Evolutionary conservation across 805 yeast genomes (phyloP), one percentile per base, ranked within the genome.

Genomic region (Lipomyces orientalis): DNA sequence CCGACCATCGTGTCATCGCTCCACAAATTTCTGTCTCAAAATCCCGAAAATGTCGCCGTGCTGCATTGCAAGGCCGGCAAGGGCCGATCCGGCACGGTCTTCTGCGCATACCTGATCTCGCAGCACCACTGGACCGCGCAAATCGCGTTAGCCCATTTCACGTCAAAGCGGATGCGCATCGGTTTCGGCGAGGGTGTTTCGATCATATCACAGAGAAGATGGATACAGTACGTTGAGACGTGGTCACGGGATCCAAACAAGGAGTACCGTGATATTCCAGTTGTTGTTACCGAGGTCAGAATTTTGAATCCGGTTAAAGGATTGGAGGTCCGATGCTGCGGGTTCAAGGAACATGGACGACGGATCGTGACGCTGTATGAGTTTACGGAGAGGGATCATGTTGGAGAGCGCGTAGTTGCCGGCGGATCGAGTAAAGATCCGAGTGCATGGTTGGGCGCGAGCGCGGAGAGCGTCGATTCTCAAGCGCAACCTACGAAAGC

Each of bases 21-120:
- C 7, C 77, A 81, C 54, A 70, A 68, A 0, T 88, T 78, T 69
- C 73, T 90, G 33, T 57, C 69, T 0, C 54, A 55, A 16, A 71
- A 76, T 25, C 72, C 78, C 0, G 66, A 77, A 0, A 82, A 84
- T 64, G 87, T 89, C 1, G 93, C 90, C 0, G 82, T 90, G 0
- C 77, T 94, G 7, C 98, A 94, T 76, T 94, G 98, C 76, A 88
- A 90, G 74, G 90, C 91, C 71, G 98, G 98, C 0, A 93, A 92
- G 77, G 98, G 98, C 0, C 81, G 98, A 34, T 88, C 97, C 0
- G 98, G 98, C 0, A 83, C 93, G 1, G 78, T 91, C 1, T 85
- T 85, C 6, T 86, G 90, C 67, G 91, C 93, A 0, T 90, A 87
- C 74, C 76, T 93, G 69, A 88, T 93, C 85, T 82, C 81, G 61